phyloP scores from a whole-genome alignment of 192 early-diverging fungal species.

The Gonapodya sp. region DNA sequence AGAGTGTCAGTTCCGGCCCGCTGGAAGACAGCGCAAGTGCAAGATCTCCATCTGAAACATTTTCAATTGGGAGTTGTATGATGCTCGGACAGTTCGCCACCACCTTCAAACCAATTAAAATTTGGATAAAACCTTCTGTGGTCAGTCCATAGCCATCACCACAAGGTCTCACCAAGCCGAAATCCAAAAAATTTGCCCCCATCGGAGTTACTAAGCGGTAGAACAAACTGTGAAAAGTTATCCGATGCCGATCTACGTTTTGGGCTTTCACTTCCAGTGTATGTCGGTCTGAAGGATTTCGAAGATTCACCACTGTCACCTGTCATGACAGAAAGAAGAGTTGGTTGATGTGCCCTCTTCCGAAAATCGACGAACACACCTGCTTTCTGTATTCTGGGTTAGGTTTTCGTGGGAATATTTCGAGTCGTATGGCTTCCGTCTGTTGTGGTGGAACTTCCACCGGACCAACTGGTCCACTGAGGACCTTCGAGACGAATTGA shows the following conservation, averaged over 20 bases:
- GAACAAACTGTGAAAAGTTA: conserved; percentile 93
- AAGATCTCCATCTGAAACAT: conserved; percentile 54
- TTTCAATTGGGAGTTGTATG: conserved; percentile 73
- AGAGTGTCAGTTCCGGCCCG: conserved; percentile 19
- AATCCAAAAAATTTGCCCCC: conserved; percentile 90
- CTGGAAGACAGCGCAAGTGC: conserved; percentile 32
- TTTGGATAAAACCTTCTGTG: no score
- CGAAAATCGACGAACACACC: neutral
- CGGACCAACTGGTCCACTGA: conserved; percentile 64
- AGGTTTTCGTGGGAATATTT: conserved; percentile 95
- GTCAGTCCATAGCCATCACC: neutral
- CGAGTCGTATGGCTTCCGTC: conserved; percentile 69
- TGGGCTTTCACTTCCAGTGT: conserved; percentile 84
- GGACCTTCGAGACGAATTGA: conserved; percentile 83
- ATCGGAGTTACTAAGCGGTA: conserved; percentile 80
- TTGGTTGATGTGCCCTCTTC: neutral
- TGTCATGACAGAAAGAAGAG: conserved; percentile 20
- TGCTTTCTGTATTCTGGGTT: conserved; percentile 93
- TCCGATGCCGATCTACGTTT: conserved; percentile 92
- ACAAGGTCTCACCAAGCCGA: conserved; percentile 55
- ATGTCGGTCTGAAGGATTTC: conserved; percentile 81
- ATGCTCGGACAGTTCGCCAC: conserved; percentile 20
- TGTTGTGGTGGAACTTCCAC: conserved; percentile 69
- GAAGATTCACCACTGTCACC: conserved; percentile 82
- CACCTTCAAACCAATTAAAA: neutral